Conservation (phyloP, 306 rosid genomes). For the Prosopis cineraria region DNA sequence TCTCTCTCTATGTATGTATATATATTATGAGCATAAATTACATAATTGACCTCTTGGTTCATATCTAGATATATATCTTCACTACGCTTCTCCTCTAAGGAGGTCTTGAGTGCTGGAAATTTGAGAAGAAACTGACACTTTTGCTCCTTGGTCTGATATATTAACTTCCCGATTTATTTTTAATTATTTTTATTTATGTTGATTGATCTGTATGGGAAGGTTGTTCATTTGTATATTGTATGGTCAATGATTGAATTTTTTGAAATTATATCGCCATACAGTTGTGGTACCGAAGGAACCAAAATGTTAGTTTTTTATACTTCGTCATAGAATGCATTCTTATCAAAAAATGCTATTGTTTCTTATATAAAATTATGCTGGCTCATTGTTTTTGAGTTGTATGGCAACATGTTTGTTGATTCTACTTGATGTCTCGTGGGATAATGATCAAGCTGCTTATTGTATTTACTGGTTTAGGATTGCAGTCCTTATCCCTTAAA, state of each 20-base stretch:
- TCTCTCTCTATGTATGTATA: background rate
- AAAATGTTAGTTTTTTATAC: background rate
- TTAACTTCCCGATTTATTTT: background rate
- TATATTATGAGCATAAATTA: constrained; percentile 8
- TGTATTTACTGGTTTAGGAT: constrained; percentile 11
- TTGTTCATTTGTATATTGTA: background rate
- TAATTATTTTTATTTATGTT: background rate
- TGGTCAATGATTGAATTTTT: background rate
- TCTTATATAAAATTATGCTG: background rate
- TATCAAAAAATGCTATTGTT: constrained; percentile 10
- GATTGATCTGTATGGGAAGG: background rate
- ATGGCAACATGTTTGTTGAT: background rate
- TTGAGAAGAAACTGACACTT: constrained; percentile 17
- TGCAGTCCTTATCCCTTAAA: constrained; percentile 1
- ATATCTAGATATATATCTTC: constrained; percentile 9
- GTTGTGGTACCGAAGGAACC: background rate
- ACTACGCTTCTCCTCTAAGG: background rate
- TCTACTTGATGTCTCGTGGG: constrained; percentile 13
- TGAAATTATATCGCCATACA: background rate
- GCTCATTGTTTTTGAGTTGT: constrained; percentile 9
- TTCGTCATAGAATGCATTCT: background rate
- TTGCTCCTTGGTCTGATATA: constrained; percentile 11
- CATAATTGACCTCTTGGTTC: constrained; percentile 9
- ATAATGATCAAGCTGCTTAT: constrained; percentile 12
- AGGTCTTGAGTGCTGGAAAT: constrained; percentile 7